Conservation (phyloP, 495 filamentous ascomycete genomes). For the Penicillium longicatenatum region DNA sequence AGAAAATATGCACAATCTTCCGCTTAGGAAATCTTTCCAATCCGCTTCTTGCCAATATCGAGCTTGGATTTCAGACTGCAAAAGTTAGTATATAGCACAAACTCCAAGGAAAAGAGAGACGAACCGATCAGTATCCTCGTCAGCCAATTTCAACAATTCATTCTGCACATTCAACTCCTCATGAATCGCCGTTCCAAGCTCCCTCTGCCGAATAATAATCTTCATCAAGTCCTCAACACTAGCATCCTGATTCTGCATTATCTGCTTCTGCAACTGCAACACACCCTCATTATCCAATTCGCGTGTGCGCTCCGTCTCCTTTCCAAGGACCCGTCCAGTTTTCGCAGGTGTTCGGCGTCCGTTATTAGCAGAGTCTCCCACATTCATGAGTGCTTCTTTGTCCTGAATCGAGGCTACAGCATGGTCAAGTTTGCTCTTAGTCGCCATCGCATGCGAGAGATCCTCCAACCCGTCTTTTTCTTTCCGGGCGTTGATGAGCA, state of each 20-base stretch:
- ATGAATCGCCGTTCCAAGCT: conserved; percentile 83
- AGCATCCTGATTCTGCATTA: conserved; percentile 84
- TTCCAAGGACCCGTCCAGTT: conserved; percentile 74
- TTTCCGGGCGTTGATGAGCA: conserved; percentile 73
- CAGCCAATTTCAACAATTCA: conserved; percentile 72
- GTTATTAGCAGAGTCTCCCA: conserved; percentile 10
- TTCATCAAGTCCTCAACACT: conserved; percentile 74
- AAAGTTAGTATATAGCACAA: conserved; percentile 21
- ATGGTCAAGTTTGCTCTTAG: conserved; percentile 51
- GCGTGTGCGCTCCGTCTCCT: conserved; percentile 84
- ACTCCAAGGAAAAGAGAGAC: conserved; percentile 19
- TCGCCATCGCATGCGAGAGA: conserved; percentile 71
- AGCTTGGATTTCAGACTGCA: conserved; percentile 71
- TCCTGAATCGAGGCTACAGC: conserved; percentile 55
- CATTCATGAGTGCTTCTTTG: conserved; percentile 54
- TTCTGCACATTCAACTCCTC: conserved; percentile 85
- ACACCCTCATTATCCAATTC: conserved; percentile 91
- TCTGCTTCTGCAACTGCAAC: conserved; percentile 77
- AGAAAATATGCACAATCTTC: not conserved
- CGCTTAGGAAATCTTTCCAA: conserved; percentile 68
- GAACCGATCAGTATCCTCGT: conserved; percentile 70
- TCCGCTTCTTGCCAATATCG: conserved; percentile 76
- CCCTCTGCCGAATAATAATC: conserved; percentile 77
- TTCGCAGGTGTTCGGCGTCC: conserved; percentile 30
- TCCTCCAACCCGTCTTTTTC: conserved; percentile 88